Percentiles rank a stretch among this genome's conserved stretches.
Conservation (phyloP, 2,329 filamentous ascomycete genomes). For the Salinomyces thailandicus region DNA sequence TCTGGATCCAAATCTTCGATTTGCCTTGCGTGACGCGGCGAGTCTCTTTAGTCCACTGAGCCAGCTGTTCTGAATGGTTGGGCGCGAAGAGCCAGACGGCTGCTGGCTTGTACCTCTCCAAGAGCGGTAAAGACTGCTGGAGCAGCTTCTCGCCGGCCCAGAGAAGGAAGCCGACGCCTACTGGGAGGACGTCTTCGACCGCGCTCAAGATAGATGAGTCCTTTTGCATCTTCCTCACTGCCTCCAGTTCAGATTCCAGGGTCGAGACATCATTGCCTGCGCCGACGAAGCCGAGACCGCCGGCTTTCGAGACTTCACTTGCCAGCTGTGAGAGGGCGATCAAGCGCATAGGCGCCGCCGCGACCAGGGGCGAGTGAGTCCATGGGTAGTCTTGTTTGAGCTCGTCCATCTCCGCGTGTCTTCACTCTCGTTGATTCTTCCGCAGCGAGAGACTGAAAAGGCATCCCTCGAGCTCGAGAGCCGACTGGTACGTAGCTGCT, state of each 20-base stretch:
- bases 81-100: conserved; percentile 61
- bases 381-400: conserved; percentile 45
- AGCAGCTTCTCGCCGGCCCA: conserved; percentile 34
- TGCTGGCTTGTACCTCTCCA: conserved; percentile 40
- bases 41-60: conserved; percentile 23
- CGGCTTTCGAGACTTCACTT: conserved; percentile 47
- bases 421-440: too few relatives aligned
- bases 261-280: conserved; percentile 32
- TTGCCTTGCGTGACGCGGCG: conserved; percentile 25
- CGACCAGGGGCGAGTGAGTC: conserved; percentile 47
- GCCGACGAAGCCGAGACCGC: conserved; percentile 39
- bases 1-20: conserved; percentile 48
- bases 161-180: conserved; percentile 55
- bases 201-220: conserved; percentile 12
- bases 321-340: conserved; percentile 49
- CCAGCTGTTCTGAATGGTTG: conserved; percentile 29
- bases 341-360: conserved; percentile 58
- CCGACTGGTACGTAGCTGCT: too few relatives aligned
- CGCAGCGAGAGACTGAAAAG: too few relatives aligned
- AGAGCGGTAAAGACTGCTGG: conserved; percentile 39
- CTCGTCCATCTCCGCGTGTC: conserved; percentile 5
- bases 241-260: conserved; percentile 24
- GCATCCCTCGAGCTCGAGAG: background rate
- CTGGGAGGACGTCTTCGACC: conserved; percentile 30
- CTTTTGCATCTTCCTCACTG: conserved; percentile 17